These are phyloP conservation scores for Yamadazyma triangularis DNA, from an alignment of 1,139 yeast genomes.

Conservation along the genomic window DNA sequence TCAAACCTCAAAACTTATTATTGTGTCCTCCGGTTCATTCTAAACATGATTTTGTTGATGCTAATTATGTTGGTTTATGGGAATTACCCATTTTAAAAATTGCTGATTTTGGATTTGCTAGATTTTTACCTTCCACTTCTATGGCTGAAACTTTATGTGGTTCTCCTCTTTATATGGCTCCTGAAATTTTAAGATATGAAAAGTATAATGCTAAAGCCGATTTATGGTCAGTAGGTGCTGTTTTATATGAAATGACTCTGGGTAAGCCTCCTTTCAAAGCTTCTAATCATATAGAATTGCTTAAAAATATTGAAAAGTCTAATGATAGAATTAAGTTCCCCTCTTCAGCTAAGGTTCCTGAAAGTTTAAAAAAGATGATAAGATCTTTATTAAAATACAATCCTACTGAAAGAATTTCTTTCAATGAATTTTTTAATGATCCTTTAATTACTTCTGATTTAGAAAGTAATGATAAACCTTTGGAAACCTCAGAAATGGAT, in stretches of 20 bases:
- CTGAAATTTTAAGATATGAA: constrained; percentile 89
- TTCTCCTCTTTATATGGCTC: constrained; percentile 97
- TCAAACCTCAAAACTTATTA: constrained; percentile 88
- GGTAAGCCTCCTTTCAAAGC: constrained; percentile 97
- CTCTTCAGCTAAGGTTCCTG: constrained; percentile 51
- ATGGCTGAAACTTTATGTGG: constrained; percentile 98
- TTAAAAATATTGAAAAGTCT: constrained; percentile 77
- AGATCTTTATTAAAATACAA: constrained; percentile 73
- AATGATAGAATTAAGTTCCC: constrained; percentile 80
- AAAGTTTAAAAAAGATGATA: constrained; percentile 64
- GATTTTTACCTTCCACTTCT: constrained; percentile 86
- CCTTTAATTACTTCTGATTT: constrained; percentile 47
- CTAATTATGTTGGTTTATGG: constrained; percentile 72
- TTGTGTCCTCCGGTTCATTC: constrained; percentile 72
- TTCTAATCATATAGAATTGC: constrained; percentile 82
- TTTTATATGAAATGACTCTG: constrained; percentile 87
- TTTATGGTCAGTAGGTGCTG: constrained; percentile 97
- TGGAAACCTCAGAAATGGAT: constrained; percentile 68
- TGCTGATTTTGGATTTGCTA: constrained; percentile 97
- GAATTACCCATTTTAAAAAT: constrained; percentile 86
- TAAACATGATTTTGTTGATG: constrained; percentile 50
- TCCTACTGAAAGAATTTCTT: constrained; percentile 85
- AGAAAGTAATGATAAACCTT: constrained; percentile 47
- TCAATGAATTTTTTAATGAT: constrained; percentile 77
- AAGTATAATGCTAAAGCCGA: constrained; percentile 97